phyloP scores from a whole-genome alignment of 192 early-diverging fungal species.

The Linnemannia exigua region DNA sequence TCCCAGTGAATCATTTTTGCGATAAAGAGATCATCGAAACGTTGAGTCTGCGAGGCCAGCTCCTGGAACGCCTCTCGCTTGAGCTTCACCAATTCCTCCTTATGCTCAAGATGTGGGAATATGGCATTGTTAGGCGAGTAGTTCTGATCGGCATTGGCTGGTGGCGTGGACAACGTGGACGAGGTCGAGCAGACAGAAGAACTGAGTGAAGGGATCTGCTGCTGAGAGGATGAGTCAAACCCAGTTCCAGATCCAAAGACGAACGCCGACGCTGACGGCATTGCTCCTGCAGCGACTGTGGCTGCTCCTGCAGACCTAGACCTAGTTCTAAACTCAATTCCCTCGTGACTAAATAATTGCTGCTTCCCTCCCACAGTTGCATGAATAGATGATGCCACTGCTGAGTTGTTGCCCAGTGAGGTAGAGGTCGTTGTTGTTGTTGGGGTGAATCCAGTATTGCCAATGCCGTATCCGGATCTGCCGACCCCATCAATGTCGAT shows the following conservation, averaged over 20 bases:
- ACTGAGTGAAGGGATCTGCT: background rate
- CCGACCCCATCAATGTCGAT: constrained; percentile 5
- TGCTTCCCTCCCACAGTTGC: background rate
- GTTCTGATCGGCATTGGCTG: background rate
- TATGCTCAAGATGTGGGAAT: background rate
- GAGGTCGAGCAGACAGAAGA: background rate
- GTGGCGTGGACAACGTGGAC: background rate
- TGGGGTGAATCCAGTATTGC: background rate
- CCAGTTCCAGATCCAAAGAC: constrained; percentile 21
- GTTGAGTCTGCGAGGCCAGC: constrained; percentile 43
- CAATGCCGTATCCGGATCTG: background rate
- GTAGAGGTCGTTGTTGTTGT: constrained; percentile 2
- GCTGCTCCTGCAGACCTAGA: background rate
- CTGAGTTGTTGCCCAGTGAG: background rate
- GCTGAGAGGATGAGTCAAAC: background rate
- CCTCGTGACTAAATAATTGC: background rate
- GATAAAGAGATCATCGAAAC: constrained; percentile 42
- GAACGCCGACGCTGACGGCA: background rate
- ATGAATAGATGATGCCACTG: background rate
- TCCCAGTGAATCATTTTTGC: constrained; percentile 57
- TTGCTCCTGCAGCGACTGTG: background rate
- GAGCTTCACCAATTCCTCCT: constrained; percentile 26
- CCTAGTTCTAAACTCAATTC: background rate
- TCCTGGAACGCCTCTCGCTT: constrained; percentile 50
- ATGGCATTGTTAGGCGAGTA: background rate